A percentile compares a stretch with the other conserved stretches of the same genome.
phyloP scores from a whole-genome alignment of 352 stramenopile genomes.

The Thalassiosira hispida region DNA sequence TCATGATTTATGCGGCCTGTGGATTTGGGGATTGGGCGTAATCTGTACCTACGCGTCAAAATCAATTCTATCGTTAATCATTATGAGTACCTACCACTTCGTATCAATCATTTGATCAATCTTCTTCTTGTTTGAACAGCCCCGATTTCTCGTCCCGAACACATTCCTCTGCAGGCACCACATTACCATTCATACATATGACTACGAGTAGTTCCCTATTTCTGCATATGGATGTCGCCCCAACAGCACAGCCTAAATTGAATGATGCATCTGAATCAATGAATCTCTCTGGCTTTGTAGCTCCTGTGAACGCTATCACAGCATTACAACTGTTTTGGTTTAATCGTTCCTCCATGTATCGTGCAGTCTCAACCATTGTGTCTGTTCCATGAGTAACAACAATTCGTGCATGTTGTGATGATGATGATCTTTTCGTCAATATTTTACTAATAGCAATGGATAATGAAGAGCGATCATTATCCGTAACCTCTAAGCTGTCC shows the following conservation, averaged over 20 bases:
- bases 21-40: too few species aligned
- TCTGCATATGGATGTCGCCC: slow-evolving; percentile 29
- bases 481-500: slow-evolving; percentile 60
- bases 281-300: slow-evolving; percentile 68
- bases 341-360: slow-evolving; percentile 31
- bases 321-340: background rate
- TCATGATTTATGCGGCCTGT: too few species aligned
- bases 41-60: too few species aligned
- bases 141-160: slow-evolving; percentile 25
- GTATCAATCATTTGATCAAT: background rate
- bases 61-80: too few species aligned
- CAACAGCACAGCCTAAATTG: slow-evolving; percentile 60
- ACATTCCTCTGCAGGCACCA: slow-evolving; percentile 41
- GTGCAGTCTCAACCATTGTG: slow-evolving; percentile 61
- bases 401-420: slow-evolving; percentile 24
- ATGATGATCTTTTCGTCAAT: background rate
- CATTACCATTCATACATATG: slow-evolving; percentile 66
- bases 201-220: slow-evolving; percentile 29
- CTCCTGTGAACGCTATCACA: slow-evolving; percentile 59
- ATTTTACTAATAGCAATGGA: slow-evolving; percentile 18
- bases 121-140: slow-evolving; percentile 11
- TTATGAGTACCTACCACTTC: too few species aligned
- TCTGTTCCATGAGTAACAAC: slow-evolving; percentile 68
- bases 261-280: slow-evolving; percentile 64
- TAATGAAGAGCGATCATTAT: slow-evolving; percentile 38